A percentile compares a stretch with the other conserved stretches of the same genome.
phyloP scores from a whole-genome alignment of 345 rosid species.

The Corchorus olitorius region DNA sequence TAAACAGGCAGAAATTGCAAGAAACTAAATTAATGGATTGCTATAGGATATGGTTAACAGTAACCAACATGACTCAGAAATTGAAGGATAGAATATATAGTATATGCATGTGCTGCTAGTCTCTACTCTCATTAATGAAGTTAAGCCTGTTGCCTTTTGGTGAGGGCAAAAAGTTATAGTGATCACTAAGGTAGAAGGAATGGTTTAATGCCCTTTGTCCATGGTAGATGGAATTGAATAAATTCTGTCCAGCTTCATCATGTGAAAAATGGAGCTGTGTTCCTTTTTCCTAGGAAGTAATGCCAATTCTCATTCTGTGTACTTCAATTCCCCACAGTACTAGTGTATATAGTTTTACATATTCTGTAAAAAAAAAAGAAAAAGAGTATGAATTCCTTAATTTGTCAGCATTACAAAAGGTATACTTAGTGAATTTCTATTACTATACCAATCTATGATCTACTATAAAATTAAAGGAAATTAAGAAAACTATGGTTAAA shows the following conservation, averaged over 20 bases:
- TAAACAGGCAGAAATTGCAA: neutral
- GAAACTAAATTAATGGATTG: neutral
- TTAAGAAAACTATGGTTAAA: neutral
- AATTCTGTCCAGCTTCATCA: neutral
- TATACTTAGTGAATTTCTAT: neutral
- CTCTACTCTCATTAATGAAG: neutral
- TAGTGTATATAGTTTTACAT: too few relatives aligned
- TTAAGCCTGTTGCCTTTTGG: neutral
- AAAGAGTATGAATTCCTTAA: neutral
- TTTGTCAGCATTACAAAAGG: neutral
- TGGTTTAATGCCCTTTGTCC: too few relatives aligned
- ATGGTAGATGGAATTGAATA: neutral
- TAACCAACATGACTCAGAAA: neutral
- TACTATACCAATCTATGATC: too few relatives aligned
- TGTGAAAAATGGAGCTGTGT: neutral
- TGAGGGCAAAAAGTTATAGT: neutral
- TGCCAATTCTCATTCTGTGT: neutral
- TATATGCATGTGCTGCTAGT: too few relatives aligned
- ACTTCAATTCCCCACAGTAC: neutral
- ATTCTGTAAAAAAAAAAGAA: too few relatives aligned
- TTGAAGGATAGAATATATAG: too few relatives aligned
- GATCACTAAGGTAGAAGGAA: neutral
- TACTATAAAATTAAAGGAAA: too few relatives aligned
- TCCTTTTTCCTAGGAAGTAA: neutral
- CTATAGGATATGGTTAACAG: neutral